These are phyloP conservation scores for Microbotryum violaceum DNA, from an alignment of 1,284 basidiomycete genomes.

Conservation along the genomic window DNA sequence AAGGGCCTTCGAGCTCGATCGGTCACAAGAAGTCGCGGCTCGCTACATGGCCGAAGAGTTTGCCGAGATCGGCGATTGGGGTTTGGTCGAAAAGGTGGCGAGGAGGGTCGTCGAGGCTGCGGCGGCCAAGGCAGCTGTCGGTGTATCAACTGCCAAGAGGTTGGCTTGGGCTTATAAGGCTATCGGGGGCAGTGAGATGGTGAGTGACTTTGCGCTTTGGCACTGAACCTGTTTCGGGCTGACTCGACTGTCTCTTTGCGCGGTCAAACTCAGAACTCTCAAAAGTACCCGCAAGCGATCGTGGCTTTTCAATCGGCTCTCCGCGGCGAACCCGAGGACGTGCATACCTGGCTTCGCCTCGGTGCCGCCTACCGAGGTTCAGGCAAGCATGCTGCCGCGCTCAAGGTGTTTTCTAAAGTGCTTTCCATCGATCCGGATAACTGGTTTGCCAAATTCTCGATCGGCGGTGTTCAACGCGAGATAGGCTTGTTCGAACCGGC, in stretches of 20 bases:
- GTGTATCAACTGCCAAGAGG: conserved; percentile 57
- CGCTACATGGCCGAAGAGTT: conserved; percentile 76
- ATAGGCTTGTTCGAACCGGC: conserved; percentile 69
- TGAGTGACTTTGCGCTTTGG: conserved; percentile 43
- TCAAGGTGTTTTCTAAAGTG: conserved; percentile 76
- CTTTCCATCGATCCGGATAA: conserved; percentile 58
- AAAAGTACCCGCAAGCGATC: conserved; percentile 69
- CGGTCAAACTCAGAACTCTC: conserved; percentile 52
- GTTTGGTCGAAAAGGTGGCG: conserved; percentile 86
- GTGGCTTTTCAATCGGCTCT: conserved; percentile 81
- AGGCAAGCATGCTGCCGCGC: conserved; percentile 77
- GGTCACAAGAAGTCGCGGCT: conserved; percentile 79
- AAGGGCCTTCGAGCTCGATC: conserved; percentile 94
- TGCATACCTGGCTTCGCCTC: conserved; percentile 74
- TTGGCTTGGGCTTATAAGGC: conserved; percentile 97
- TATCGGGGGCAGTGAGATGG: conserved; percentile 83
- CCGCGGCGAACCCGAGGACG: conserved; percentile 69
- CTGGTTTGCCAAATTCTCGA: conserved; percentile 79
- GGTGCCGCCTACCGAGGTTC: conserved; percentile 86
- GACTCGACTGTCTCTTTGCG: no score
- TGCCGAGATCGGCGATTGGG: conserved; percentile 90
- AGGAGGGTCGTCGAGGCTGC: conserved; percentile 68
- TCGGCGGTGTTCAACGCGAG: conserved; percentile 76
- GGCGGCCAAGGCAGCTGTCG: conserved; percentile 26
- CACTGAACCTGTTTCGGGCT: no score